phyloP scores from a whole-genome alignment of 192 early-diverging fungal species.

The Coemansia sp. region DNA sequence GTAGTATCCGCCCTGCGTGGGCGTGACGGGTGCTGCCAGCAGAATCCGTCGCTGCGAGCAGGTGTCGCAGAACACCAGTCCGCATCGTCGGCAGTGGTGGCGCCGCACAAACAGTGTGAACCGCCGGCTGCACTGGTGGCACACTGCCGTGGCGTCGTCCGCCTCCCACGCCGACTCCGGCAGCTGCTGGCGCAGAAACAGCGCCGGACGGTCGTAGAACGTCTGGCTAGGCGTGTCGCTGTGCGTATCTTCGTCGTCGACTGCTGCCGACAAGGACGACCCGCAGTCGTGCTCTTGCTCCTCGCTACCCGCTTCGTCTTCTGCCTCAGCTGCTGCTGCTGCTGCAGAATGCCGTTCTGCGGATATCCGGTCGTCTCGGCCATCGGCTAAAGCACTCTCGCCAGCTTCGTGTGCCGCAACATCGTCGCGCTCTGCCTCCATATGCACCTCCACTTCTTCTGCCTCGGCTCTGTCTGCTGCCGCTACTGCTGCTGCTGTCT shows the following conservation, averaged over 20 bases:
- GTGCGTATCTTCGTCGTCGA: neutral
- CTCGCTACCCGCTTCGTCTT: neutral
- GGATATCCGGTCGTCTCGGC: slow-evolving; percentile 8
- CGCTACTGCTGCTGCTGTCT: no score
- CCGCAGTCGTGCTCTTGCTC: neutral
- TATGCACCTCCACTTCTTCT: no score
- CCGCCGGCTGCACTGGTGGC: slow-evolving; percentile 65
- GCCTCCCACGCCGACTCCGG: slow-evolving; percentile 72
- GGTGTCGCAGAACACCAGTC: slow-evolving; percentile 77
- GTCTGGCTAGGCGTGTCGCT: neutral
- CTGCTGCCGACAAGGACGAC: neutral
- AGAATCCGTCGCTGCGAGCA: slow-evolving; percentile 67
- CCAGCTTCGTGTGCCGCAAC: no score
- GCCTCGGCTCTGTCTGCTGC: no score
- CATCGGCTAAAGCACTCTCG: neutral
- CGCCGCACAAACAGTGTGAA: slow-evolving; percentile 80
- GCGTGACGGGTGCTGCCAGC: slow-evolving; percentile 53
- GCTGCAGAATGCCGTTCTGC: no score
- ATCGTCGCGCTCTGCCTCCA: no score
- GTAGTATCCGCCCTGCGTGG: slow-evolving; percentile 28
- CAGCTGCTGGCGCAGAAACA: slow-evolving; percentile 45
- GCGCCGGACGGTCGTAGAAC: slow-evolving; percentile 24
- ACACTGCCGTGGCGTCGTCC: slow-evolving; percentile 67
- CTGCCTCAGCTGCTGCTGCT: neutral
- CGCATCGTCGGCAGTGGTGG: slow-evolving; percentile 94